Conservation (phyloP, 2,329 filamentous ascomycete species). For the Aspergillus uvarum region DNA sequence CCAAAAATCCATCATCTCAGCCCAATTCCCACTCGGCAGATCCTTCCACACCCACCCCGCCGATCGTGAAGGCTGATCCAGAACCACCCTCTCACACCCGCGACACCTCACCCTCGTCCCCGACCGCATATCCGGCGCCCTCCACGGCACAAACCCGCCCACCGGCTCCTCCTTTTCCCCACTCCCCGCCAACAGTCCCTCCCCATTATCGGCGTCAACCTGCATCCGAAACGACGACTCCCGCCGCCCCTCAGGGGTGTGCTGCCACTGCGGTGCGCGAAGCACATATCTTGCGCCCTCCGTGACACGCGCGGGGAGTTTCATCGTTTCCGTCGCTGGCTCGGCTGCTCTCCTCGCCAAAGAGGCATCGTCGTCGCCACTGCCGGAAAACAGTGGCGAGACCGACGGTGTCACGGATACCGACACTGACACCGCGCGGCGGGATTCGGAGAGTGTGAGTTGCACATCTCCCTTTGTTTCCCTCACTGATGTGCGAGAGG, state of each 20-base stretch:
- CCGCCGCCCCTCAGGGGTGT: slow-evolving; percentile 26
- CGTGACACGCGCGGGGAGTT: slow-evolving; percentile 46
- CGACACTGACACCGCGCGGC: slow-evolving; percentile 35
- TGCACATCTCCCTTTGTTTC: slow-evolving; percentile 8
- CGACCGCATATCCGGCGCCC: slow-evolving; percentile 37
- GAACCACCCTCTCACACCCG: slow-evolving; percentile 34
- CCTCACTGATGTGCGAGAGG: neutral
- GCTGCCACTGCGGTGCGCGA: slow-evolving; percentile 3
- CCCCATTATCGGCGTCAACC: slow-evolving; percentile 42
- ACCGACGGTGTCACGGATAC: slow-evolving; percentile 36
- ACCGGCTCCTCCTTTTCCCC: slow-evolving; percentile 21
- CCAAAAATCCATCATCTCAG: slow-evolving; percentile 99
- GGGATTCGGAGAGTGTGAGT: slow-evolving; percentile 37
- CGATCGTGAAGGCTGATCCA: slow-evolving; percentile 17
- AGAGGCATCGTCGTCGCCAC: slow-evolving; percentile 6
- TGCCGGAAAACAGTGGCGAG: too few species aligned
- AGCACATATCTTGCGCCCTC: slow-evolving; percentile 28
- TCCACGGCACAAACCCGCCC: slow-evolving; percentile 40
- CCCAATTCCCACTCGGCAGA: slow-evolving; percentile 94
- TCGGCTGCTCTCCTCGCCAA: neutral
- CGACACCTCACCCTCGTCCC: slow-evolving; percentile 39
- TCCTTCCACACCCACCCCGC: slow-evolving; percentile 72
- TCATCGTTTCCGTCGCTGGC: slow-evolving; percentile 40
- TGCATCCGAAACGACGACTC: slow-evolving; percentile 57
- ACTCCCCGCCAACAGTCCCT: neutral